phyloP scores from a whole-genome alignment of 2,329 filamentous ascomycete species.

The Albophoma yamanashiensis region DNA sequence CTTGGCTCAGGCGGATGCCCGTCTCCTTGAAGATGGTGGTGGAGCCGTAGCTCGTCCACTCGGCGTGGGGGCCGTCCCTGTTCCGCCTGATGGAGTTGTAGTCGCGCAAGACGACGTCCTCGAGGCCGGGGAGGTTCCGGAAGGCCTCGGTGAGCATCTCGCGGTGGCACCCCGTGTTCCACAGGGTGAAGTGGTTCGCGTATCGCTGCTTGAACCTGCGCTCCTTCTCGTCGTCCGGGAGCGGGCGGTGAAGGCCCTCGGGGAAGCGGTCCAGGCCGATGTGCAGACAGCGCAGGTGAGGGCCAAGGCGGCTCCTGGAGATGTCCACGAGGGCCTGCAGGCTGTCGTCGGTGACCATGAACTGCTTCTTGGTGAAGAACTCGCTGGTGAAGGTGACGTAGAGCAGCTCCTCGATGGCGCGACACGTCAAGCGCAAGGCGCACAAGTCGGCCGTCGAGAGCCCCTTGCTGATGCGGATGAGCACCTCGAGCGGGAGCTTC shows the following conservation, averaged over 20 bases:
- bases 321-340: slow-evolving; percentile 43
- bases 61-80: slow-evolving; percentile 30
- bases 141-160: slow-evolving; percentile 49
- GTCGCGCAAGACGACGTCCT: slow-evolving; percentile 48
- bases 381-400: slow-evolving; percentile 46
- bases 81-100: slow-evolving; percentile 37
- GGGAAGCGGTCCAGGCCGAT: slow-evolving; percentile 17
- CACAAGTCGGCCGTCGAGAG: slow-evolving; percentile 46
- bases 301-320: slow-evolving; percentile 31
- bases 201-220: slow-evolving; percentile 9
- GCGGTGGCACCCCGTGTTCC: slow-evolving; percentile 33
- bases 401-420: slow-evolving; percentile 39
- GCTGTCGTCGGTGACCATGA: slow-evolving; percentile 49
- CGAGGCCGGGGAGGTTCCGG: slow-evolving; percentile 39
- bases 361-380: slow-evolving; percentile 57
- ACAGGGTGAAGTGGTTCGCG: slow-evolving; percentile 16
- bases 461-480: slow-evolving; percentile 40
- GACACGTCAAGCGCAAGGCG: slow-evolving; percentile 43
- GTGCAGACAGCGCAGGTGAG: slow-evolving; percentile 25
- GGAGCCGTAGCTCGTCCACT: slow-evolving; percentile 47
- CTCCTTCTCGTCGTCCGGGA: slow-evolving; percentile 5
- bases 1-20: slow-evolving; percentile 11
- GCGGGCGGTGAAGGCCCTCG: slow-evolving; percentile 1
- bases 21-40: slow-evolving; percentile 25
- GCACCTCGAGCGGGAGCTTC: slow-evolving; percentile 46